These are phyloP conservation scores for Entomortierella beljakovae DNA, from an alignment of 192 early-diverging fungal species.

Conservation along the genomic window DNA sequence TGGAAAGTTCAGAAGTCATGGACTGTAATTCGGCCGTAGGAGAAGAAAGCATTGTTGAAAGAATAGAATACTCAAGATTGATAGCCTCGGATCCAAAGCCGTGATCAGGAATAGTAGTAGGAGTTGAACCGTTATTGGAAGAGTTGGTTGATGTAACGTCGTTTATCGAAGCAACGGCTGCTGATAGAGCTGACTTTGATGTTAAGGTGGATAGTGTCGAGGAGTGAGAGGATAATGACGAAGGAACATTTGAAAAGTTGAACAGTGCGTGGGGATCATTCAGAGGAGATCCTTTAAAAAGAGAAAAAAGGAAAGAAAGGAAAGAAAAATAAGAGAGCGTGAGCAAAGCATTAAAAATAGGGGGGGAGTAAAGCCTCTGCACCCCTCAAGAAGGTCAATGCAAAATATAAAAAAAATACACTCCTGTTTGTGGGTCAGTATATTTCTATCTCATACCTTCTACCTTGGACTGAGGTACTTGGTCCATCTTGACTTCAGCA, in stretches of 20 bases:
- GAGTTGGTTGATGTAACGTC: not conserved
- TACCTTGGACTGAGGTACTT: constrained; percentile 4
- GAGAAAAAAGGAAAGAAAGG: not conserved
- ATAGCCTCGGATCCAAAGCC: constrained; percentile 90
- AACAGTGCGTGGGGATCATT: constrained; percentile 39
- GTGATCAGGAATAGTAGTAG: constrained; percentile 33
- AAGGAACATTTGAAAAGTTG: constrained; percentile 35
- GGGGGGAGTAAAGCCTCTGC: not conserved
- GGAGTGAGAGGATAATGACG: constrained; percentile 17
- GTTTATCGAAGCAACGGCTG: constrained; percentile 2
- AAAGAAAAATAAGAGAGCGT: not conserved
- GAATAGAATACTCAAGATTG: constrained; percentile 91
- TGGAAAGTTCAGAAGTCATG: constrained; percentile 56
- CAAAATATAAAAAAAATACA: not conserved
- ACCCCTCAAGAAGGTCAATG: not conserved
- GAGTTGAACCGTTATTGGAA: constrained; percentile 2
- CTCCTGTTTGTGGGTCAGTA: too few relatives aligned
- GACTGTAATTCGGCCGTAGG: constrained; percentile 31
- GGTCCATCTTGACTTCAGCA: constrained; percentile 40
- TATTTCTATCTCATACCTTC: constrained; percentile 17
- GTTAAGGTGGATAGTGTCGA: constrained; percentile 36
- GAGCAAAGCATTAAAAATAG: not conserved
- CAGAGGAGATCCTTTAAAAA: constrained; percentile 29
- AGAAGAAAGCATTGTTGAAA: constrained; percentile 86
- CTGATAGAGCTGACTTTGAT: not conserved